Evolutionary conservation across 2,329 filamentous ascomycete genomes (phyloP).

Genomic region (Bipolaris bicolor): DNA sequence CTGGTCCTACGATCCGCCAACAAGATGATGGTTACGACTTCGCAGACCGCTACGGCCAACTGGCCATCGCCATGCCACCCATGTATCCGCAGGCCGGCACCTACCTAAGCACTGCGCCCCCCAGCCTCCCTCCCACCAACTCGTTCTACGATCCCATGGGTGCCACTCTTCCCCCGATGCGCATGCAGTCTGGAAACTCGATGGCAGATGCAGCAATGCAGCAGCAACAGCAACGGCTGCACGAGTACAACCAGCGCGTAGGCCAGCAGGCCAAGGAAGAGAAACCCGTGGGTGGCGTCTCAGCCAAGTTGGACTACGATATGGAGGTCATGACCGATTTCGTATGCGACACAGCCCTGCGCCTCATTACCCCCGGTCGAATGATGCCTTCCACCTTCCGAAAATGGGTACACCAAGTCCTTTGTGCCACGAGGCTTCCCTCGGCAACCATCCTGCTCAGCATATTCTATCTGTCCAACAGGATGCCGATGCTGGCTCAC

Average conservation of each 20-base stretch:
- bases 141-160: conserved; percentile 54
- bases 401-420: conserved; percentile 89
- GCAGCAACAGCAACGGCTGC: conserved; percentile 52
- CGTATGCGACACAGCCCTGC: conserved; percentile 84
- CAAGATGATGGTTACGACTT: conserved; percentile 56
- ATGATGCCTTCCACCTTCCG: conserved; percentile 75
- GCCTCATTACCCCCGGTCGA: conserved; percentile 68
- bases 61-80: conserved; percentile 48
- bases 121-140: conserved; percentile 45
- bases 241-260: conserved; percentile 48
- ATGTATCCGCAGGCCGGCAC: conserved; percentile 51
- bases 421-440: conserved; percentile 86
- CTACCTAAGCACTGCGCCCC: conserved; percentile 46
- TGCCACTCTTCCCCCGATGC: conserved; percentile 56
- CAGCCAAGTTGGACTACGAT: conserved; percentile 93
- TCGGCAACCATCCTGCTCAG: conserved; percentile 90
- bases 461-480: conserved; percentile 84
- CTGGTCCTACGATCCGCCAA: conserved; percentile 48
- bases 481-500: conserved; percentile 75
- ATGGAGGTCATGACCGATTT: conserved; percentile 97
- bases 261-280: conserved; percentile 62
- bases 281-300: conserved; percentile 81
- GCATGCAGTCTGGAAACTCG: conserved; percentile 49
- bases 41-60: conserved; percentile 55
- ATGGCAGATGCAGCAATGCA: conserved; percentile 46